These are phyloP conservation scores for Globisporangium apiculatum DNA, from an alignment of 352 stramenopile genomes.

Conservation along the genomic window DNA sequence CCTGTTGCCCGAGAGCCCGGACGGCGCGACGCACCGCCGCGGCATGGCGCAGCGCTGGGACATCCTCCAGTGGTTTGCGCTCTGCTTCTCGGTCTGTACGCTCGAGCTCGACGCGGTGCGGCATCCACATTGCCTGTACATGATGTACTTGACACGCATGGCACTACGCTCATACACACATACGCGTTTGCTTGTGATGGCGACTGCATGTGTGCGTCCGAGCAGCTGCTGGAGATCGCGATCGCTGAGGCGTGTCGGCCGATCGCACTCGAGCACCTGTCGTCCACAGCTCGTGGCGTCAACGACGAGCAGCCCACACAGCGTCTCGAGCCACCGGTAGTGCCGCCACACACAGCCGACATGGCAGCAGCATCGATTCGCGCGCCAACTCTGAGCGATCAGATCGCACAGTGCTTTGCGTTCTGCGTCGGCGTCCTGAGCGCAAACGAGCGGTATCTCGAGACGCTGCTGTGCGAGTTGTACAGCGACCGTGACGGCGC, in stretches of 20 bases:
- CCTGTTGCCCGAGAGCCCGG: conserved; percentile 24
- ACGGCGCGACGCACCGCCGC: conserved; percentile 28
- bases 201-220: no score
- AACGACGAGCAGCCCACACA: no score
- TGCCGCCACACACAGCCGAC: not conserved
- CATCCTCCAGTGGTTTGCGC: conserved; percentile 40
- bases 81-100: conserved; percentile 60
- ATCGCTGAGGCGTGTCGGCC: conserved; percentile 16
- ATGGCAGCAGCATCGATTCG: not conserved
- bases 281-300: not conserved
- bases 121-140: no score
- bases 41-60: conserved; percentile 39
- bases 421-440: conserved; percentile 40
- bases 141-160: no score
- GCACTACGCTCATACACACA: not conserved
- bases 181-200: no score
- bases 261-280: not conserved
- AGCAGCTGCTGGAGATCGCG: conserved; percentile 19
- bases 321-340: no score
- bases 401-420: conserved; percentile 31
- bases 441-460: conserved; percentile 16
- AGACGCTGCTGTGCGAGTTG: conserved; percentile 14
- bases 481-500: conserved; percentile 13
- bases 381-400: conserved; percentile 9
- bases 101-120: conserved; percentile 22